A percentile compares a stretch with the other conserved stretches of the same genome.
phyloP scores from a whole-genome alignment of 1,139 yeast genomes.

The Yamadazyma dendronema region DNA sequence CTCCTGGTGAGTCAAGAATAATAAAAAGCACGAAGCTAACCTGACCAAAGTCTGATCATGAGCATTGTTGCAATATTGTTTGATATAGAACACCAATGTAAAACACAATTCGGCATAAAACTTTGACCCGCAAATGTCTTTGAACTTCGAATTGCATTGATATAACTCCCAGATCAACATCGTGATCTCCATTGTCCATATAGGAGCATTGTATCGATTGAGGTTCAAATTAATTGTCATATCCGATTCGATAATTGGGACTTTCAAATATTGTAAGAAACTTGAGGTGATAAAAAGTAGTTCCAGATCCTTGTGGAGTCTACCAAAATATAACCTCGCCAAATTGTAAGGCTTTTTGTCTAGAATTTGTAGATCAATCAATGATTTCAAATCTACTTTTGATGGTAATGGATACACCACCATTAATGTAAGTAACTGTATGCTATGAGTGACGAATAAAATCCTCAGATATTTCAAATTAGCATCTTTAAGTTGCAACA shows the following conservation, averaged over 20 bases:
- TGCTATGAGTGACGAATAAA: conserved; percentile 52
- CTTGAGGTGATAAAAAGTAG: conserved; percentile 46
- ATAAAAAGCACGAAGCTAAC: conserved; percentile 56
- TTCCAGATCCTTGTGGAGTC: conserved; percentile 54
- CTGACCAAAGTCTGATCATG: conserved; percentile 51
- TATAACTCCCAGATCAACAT: conserved; percentile 74
- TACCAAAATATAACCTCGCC: conserved; percentile 52
- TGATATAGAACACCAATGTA: conserved; percentile 55
- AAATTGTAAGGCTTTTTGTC: conserved; percentile 40
- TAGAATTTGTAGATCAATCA: conserved; percentile 43
- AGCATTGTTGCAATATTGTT: conserved; percentile 34
- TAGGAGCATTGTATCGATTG: conserved; percentile 21
- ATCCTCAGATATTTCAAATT: conserved; percentile 45
- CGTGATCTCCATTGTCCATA: conserved; percentile 55
- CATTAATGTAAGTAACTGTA: conserved; percentile 63
- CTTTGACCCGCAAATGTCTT: conserved; percentile 45
- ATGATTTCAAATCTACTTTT: conserved; percentile 27
- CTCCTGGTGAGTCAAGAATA: conserved; percentile 58
- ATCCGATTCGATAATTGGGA: conserved; percentile 30
- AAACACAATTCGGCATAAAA: conserved; percentile 56
- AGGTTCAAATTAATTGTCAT: conserved; percentile 3
- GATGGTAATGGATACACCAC: conserved; percentile 64
- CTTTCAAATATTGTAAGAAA: conserved; percentile 44
- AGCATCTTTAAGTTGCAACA: conserved; percentile 24
- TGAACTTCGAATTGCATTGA: conserved; percentile 65